These are phyloP conservation scores for Camellia oleifera DNA, from an alignment of 179 eudicot species.

Conservation along the genomic window DNA sequence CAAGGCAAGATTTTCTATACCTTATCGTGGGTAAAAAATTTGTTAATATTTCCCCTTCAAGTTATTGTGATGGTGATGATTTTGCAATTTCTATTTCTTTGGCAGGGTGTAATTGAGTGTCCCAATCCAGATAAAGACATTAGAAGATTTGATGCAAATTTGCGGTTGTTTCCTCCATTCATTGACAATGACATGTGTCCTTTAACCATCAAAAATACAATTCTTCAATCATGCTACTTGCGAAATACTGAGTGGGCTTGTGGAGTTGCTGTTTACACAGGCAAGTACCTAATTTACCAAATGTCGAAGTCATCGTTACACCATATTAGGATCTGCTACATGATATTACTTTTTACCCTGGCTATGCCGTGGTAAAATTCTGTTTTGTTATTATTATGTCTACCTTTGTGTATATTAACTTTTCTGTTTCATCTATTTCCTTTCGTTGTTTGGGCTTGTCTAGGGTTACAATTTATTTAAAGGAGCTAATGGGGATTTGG, in stretches of 20 bases:
- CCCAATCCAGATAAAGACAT: slow-evolving; percentile 92
- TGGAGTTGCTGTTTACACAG: slow-evolving; percentile 97
- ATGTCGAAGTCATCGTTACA: neutral
- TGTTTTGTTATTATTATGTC: no score
- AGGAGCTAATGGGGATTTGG: slow-evolving; percentile 1
- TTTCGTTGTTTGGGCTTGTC: neutral
- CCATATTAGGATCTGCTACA: neutral
- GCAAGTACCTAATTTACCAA: slow-evolving; percentile 24
- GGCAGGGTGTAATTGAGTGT: slow-evolving; percentile 94
- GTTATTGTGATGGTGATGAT: slow-evolving; percentile 4
- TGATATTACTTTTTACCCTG: neutral
- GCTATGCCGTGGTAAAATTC: no score
- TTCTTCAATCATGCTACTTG: slow-evolving; percentile 97
- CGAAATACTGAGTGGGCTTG: slow-evolving; percentile 99
- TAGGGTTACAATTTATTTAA: neutral
- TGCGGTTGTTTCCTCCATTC: slow-evolving; percentile 95
- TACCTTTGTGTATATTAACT: neutral
- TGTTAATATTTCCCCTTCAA: neutral
- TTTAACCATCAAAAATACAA: slow-evolving; percentile 82
- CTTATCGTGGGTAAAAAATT: slow-evolving; percentile 9
- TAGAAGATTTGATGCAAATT: slow-evolving; percentile 91
- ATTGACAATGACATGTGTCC: slow-evolving; percentile 92
- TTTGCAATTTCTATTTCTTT: slow-evolving; percentile 24
- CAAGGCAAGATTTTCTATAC: slow-evolving; percentile 51
- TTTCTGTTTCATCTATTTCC: neutral